Evolutionary conservation across 306 rosid species (phyloP).

Genomic region (Pueraria montana): DNA sequence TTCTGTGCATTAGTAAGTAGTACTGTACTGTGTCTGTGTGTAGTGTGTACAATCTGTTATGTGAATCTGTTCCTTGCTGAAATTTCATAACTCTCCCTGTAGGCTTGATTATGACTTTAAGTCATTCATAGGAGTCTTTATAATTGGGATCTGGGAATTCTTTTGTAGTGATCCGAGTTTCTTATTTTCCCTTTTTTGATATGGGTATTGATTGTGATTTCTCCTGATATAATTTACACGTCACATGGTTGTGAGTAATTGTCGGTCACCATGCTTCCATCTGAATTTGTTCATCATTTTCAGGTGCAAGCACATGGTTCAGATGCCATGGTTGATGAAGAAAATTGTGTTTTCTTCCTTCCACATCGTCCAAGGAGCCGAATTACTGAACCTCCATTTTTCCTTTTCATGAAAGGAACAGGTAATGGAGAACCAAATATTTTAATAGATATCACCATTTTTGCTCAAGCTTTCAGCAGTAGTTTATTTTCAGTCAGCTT

Average conservation of each 20-base stretch:
- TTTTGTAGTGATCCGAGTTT: neutral
- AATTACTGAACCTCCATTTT: conserved; percentile 83
- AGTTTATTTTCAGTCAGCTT: neutral
- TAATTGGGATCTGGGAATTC: conserved; percentile 10
- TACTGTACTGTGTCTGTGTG: too few relatives aligned
- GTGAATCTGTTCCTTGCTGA: conserved; percentile 12
- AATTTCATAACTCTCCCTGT: conserved; percentile 16
- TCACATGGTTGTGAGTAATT: conserved; percentile 11
- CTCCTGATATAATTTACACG: neutral
- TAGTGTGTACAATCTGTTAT: conserved; percentile 19
- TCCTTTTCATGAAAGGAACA: conserved; percentile 99
- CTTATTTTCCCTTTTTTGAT: too few relatives aligned
- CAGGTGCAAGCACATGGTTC: conserved; percentile 99
- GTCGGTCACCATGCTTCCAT: conserved; percentile 36
- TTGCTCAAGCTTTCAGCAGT: neutral
- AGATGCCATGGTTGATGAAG: conserved; percentile 99
- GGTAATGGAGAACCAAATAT: conserved; percentile 57
- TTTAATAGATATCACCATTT: neutral
- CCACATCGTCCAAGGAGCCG: conserved; percentile 95
- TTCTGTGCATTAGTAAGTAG: neutral
- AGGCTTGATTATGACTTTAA: conserved; percentile 16
- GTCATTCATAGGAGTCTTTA: neutral
- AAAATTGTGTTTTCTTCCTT: conserved; percentile 93
- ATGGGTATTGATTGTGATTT: neutral
- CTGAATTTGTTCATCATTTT: conserved; percentile 46